Evolutionary conservation across 1,284 basidiomycete genomes (phyloP).

Genomic region (Ganoderma leucocontextum): DNA sequence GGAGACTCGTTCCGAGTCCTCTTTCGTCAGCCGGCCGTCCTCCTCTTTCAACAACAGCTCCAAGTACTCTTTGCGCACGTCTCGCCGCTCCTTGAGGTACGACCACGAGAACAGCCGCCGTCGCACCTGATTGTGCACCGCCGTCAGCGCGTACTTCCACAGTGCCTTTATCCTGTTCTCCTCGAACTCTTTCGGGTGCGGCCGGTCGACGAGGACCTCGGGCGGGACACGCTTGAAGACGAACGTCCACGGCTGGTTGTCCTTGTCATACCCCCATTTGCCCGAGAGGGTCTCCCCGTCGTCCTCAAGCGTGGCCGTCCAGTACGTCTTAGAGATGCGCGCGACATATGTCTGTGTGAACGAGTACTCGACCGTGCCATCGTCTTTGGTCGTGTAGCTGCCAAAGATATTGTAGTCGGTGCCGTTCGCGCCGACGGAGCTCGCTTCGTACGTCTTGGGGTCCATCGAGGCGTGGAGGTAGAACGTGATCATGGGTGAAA

Average conservation of each 20-base stretch:
- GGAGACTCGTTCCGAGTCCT: constrained; percentile 16
- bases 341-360: constrained; percentile 21
- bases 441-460: constrained; percentile 10
- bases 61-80: constrained; percentile 19
- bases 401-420: constrained; percentile 15
- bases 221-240: constrained; percentile 21
- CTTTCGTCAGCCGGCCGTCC: constrained; percentile 8
- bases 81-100: constrained; percentile 22
- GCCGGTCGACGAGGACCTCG: constrained; percentile 22
- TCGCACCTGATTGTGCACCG: constrained; percentile 16
- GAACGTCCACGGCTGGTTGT: constrained; percentile 19
- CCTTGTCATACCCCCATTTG: constrained; percentile 18
- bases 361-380: constrained; percentile 17
- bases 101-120: constrained; percentile 28
- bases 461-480: constrained; percentile 20
- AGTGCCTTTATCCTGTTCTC: constrained; percentile 17
- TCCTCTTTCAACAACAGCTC: constrained; percentile 16
- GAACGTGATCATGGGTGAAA: constrained; percentile 16
- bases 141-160: constrained; percentile 21
- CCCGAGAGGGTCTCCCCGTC: constrained; percentile 25
- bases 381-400: constrained; percentile 10
- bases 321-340: constrained; percentile 19
- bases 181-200: neutral
- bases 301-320: constrained; percentile 15
- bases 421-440: constrained; percentile 14